Conservation (phyloP, 441 rosid species). For the Euphorbia celastroides region DNA sequence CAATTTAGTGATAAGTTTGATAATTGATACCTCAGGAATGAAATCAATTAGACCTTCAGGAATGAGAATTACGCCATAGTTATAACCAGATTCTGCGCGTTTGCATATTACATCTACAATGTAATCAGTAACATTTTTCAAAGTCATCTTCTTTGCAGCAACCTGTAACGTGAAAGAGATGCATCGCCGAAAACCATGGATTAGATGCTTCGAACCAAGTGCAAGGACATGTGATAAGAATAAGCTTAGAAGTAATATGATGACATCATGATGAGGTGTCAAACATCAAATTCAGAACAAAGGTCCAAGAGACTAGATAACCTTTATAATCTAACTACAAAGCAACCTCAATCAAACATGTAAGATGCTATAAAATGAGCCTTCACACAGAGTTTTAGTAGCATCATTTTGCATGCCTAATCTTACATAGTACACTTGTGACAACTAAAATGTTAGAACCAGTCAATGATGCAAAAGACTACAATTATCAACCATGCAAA, state of each 20-base stretch:
- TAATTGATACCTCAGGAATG: constrained; percentile 80
- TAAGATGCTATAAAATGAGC: background rate
- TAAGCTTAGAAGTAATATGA: background rate
- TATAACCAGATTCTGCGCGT: constrained; percentile 70
- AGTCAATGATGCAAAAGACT: background rate
- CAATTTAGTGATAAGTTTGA: background rate
- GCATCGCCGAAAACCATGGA: background rate
- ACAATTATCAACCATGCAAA: constrained; percentile 5
- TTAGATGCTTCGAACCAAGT: background rate
- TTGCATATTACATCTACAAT: constrained; percentile 82
- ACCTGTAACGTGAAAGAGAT: constrained; percentile 44
- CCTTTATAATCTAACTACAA: background rate
- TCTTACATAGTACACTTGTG: background rate
- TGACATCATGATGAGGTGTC: background rate
- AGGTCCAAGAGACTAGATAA: background rate
- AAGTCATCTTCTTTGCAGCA: constrained; percentile 77
- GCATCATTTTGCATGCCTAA: background rate
- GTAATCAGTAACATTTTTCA: constrained; percentile 87
- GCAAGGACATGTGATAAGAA: background rate
- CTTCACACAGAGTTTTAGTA: background rate
- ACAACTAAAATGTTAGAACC: background rate
- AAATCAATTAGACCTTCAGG: constrained; percentile 99
- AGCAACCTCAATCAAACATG: background rate
- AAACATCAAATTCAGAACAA: background rate
- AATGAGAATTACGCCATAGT: constrained; percentile 93